Evolutionary conservation across 352 stramenopile species (phyloP), one percentile per base, ranked within the genome.

Genomic region (Plasmopara muralis): DNA sequence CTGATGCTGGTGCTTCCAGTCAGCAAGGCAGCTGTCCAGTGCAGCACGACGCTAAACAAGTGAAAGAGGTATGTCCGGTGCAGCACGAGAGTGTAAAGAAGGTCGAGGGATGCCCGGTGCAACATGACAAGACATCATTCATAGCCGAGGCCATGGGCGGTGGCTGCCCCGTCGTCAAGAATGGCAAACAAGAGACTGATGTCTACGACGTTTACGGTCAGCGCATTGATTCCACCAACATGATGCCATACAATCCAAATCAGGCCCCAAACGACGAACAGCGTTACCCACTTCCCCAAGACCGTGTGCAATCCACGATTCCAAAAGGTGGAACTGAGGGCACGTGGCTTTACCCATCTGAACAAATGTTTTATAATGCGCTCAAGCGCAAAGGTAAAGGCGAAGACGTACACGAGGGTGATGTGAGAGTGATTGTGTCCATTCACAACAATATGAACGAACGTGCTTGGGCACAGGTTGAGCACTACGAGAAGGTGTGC

Each of bases 401-500:
- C 55, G 93, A 96, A n/a, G 92, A 97, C 53, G 95, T 98, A 40
- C 86, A 97, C 55, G 92, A 98, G 49, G 83, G 77, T 30, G 85
- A 98, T 53, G 88, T 99, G 45, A 74, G 69, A n/a, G 84, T 73
- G 34, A 97, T 99, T 13, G 95, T 99, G 28, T 94, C 95, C 15
- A 97, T 99, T 59, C 97, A 99, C 83, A 99, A 99, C 82, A 98
- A 97, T 72, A 99, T 99, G 97, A 99, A 99, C 77, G 97, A 99
- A 72, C 87, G 87, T 35, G 98, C 96, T 5, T 99, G 97, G 97
- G 70, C 73, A 5, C 83, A 98, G 61, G 87, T 99, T 13, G 79
- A 98, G 60, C 83, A 98, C 66, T 99, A 98, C 93, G 97, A 99
- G 59, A 83, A 89, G 48, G 69, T 84, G 9, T 95, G 79, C 44